Conservation (phyloP, 805 yeast genomes). For the Candida boidinii region DNA sequence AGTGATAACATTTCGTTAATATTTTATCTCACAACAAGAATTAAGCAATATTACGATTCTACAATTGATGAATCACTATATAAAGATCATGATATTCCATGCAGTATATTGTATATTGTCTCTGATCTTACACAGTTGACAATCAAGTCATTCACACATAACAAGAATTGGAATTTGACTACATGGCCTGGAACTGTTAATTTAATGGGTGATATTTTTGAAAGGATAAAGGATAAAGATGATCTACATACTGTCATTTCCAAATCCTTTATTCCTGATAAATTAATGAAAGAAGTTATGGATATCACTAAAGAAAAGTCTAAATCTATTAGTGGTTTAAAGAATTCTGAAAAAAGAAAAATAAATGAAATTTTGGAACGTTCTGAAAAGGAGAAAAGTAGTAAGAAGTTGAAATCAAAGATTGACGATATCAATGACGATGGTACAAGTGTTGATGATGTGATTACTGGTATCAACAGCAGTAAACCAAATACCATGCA, state of each 20-base stretch:
- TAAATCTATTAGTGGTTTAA: conserved; percentile 7
- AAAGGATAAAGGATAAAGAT: conserved; percentile 45
- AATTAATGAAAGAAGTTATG: conserved; percentile 28
- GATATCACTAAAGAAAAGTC: conserved; percentile 18
- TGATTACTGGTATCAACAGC: conserved; percentile 16
- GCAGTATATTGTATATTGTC: conserved; percentile 58
- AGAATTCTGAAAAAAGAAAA: conserved; percentile 2
- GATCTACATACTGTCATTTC: conserved; percentile 52
- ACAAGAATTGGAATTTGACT: conserved; percentile 58
- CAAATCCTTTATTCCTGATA: conserved; percentile 47
- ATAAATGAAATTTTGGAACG: neutral
- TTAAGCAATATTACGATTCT: conserved; percentile 68
- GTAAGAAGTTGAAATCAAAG: neutral
- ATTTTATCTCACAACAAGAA: conserved; percentile 67
- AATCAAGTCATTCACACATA: conserved; percentile 47
- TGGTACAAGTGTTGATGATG: conserved; percentile 21
- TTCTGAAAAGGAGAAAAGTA: conserved; percentile 3
- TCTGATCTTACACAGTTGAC: conserved; percentile 69
- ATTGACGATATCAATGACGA: conserved; percentile 14
- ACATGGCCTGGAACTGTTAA: conserved; percentile 78
- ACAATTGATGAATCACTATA: conserved; percentile 26
- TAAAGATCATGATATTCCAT: too few species aligned
- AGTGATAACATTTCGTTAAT: conserved; percentile 63
- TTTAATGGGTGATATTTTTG: conserved; percentile 61
- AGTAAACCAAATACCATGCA: conserved; percentile 4